Percentiles rank a stretch among this genome's conserved stretches.
Conservation (phyloP, 352 stramenopile species). For the Pythium aphanidermatum region DNA sequence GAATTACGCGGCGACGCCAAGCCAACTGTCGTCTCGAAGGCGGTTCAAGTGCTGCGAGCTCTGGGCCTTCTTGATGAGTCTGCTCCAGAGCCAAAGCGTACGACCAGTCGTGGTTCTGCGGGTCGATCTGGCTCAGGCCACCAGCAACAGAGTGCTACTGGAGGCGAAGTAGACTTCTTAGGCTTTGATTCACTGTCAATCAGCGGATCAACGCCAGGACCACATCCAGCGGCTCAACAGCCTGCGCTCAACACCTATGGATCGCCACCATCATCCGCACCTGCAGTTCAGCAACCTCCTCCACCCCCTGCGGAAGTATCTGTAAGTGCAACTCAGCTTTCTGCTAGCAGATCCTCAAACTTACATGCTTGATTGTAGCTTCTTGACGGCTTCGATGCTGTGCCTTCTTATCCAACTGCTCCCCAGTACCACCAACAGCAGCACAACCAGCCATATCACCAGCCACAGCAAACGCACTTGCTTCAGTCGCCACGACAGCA, state of each 20-base stretch:
- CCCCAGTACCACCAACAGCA: constrained; percentile 13
- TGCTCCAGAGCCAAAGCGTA: constrained; percentile 22
- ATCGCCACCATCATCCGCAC: constrained; percentile 1
- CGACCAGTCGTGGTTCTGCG: no score
- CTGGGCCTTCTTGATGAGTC: constrained; percentile 59
- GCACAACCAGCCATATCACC: constrained; percentile 1
- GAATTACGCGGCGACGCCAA: constrained; percentile 72
- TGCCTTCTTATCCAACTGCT: not conserved
- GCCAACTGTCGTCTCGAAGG: constrained; percentile 70
- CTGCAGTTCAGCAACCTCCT: constrained; percentile 5
- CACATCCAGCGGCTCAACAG: constrained; percentile 8
- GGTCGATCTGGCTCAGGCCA: no score
- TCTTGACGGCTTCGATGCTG: constrained; percentile 17
- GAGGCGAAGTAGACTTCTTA: constrained; percentile 68
- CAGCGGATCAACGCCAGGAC: constrained; percentile 7
- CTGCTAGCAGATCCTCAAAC: not conserved
- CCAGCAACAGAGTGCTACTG: no score
- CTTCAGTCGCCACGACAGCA: constrained; percentile 23
- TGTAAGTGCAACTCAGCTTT: constrained; percentile 26
- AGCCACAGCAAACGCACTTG: constrained; percentile 3
- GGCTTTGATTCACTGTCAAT: constrained; percentile 61
- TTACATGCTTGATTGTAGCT: no score
- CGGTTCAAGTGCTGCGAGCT: constrained; percentile 56
- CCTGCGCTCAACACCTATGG: constrained; percentile 18
- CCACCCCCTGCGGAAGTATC: constrained; percentile 41